Percentiles rank a stretch among this genome's conserved stretches.
These are phyloP conservation scores for Xerocomellus amylosporus DNA, from an alignment of 768 basidiomycete genomes.

Conservation along the genomic window DNA sequence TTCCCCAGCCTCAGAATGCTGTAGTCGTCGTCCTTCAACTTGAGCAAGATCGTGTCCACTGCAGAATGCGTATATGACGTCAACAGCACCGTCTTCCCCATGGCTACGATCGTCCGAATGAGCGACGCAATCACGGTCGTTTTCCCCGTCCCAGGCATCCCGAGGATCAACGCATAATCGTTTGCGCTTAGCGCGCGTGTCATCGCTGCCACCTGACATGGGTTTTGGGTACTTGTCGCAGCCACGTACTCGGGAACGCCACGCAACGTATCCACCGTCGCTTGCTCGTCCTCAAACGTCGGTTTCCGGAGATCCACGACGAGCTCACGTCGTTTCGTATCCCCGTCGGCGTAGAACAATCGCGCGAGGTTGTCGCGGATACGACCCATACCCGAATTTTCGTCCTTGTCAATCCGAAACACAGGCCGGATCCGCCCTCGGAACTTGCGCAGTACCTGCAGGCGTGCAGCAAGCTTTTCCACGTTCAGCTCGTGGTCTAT, in stretches of 20 bases:
- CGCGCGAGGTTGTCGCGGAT: slow-evolving; percentile 89
- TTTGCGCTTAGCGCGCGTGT: slow-evolving; percentile 69
- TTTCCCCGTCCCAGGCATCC: slow-evolving; percentile 99
- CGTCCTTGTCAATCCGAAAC: slow-evolving; percentile 94
- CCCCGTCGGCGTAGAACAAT: slow-evolving; percentile 79
- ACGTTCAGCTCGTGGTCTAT: slow-evolving; percentile 76
- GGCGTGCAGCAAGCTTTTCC: slow-evolving; percentile 43
- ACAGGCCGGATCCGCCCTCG: slow-evolving; percentile 25
- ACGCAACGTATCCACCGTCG: slow-evolving; percentile 12
- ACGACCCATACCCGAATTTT: slow-evolving; percentile 83
- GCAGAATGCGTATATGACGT: slow-evolving; percentile 97
- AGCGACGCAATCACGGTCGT: slow-evolving; percentile 91
- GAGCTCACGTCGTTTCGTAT: slow-evolving; percentile 61
- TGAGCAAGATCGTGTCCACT: slow-evolving; percentile 93
- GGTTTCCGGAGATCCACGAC: slow-evolving; percentile 82
- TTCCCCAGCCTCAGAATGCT: slow-evolving; percentile 85
- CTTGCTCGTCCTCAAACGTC: slow-evolving; percentile 46
- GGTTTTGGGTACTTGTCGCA: slow-evolving; percentile 52
- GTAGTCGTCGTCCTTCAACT: slow-evolving; percentile 68
- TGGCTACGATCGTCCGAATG: slow-evolving; percentile 71
- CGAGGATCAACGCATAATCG: slow-evolving; percentile 90
- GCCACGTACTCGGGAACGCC: slow-evolving; percentile 31
- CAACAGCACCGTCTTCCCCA: slow-evolving; percentile 85
- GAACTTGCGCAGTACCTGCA: slow-evolving; percentile 24
- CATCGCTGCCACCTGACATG: slow-evolving; percentile 70